phyloP scores from a whole-genome alignment of 2,329 filamentous ascomycete genomes.

The Oidium heveae region DNA sequence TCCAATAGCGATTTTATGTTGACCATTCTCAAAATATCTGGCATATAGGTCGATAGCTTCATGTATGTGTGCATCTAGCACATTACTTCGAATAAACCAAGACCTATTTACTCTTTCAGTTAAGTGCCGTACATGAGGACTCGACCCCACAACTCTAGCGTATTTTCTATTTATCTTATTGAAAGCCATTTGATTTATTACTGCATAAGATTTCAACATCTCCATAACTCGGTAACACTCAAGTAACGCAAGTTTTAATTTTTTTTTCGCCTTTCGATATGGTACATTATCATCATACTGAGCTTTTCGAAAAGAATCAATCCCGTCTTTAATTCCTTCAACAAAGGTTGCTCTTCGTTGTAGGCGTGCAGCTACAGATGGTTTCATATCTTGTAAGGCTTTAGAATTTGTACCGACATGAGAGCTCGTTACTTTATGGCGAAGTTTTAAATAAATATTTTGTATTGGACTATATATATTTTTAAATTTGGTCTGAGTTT shows the following conservation, averaged over 20 bases:
- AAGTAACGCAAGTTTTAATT: constrained; percentile 72
- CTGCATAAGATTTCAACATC: constrained; percentile 69
- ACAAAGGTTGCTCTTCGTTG: constrained; percentile 16
- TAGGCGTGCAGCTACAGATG: constrained; percentile 13
- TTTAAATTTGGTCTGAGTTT: constrained; percentile 8
- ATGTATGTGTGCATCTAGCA: constrained; percentile 56
- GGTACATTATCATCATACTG: constrained; percentile 36
- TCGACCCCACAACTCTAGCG: constrained; percentile 66
- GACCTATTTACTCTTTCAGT: constrained; percentile 74
- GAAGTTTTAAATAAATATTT: constrained; percentile 13
- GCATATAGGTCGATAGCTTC: constrained; percentile 79
- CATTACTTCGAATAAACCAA: constrained; percentile 76
- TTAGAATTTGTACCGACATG: constrained; percentile 33
- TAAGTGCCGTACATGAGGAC: constrained; percentile 59
- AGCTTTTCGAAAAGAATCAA: constrained; percentile 24
- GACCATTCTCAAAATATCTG: constrained; percentile 79
- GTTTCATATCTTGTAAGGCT: constrained; percentile 26
- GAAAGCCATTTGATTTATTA: constrained; percentile 80
- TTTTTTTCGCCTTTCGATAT: constrained; percentile 70
- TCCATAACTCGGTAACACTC: constrained; percentile 88
- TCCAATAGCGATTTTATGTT: constrained; percentile 70
- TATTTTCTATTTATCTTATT: constrained; percentile 98
- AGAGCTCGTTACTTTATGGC: constrained; percentile 22
- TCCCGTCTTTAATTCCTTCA: constrained; percentile 11
- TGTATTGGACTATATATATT: constrained; percentile 26